Evolutionary conservation across 768 basidiomycete species (phyloP).

Genomic region (Psilocybe cubensis): DNA sequence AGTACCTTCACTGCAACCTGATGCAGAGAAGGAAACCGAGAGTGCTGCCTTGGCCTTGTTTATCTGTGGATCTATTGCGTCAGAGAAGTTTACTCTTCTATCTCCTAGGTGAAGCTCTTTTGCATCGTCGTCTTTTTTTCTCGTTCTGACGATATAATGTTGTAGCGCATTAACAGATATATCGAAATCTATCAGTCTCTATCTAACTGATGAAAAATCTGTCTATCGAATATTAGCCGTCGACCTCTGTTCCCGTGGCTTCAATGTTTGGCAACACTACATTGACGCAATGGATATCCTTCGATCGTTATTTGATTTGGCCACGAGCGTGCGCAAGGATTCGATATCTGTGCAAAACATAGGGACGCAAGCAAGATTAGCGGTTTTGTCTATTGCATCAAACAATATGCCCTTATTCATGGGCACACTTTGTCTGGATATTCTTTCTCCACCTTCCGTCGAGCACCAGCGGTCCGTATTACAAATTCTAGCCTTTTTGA

Average conservation of each 20-base stretch:
- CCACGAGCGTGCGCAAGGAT: slow-evolving; percentile 76
- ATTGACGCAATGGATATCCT: slow-evolving; percentile 89
- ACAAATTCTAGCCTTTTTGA: slow-evolving; percentile 92
- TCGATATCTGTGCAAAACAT: slow-evolving; percentile 67
- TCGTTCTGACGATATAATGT: neutral
- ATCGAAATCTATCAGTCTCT: slow-evolving; percentile 79
- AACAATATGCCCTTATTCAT: slow-evolving; percentile 90
- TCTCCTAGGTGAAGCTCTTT: slow-evolving; percentile 59
- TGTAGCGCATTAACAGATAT: slow-evolving; percentile 79
- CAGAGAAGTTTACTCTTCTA: slow-evolving; percentile 78
- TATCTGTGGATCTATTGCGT: slow-evolving; percentile 81
- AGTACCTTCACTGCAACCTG: slow-evolving; percentile 69
- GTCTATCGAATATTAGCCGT: slow-evolving; percentile 75
- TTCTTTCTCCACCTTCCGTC: slow-evolving; percentile 73
- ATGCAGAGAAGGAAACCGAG: slow-evolving; percentile 59
- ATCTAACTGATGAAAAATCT: slow-evolving; percentile 74
- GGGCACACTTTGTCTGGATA: slow-evolving; percentile 90
- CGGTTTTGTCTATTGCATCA: slow-evolving; percentile 84
- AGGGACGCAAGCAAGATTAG: slow-evolving; percentile 77
- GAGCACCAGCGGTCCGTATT: slow-evolving; percentile 87
- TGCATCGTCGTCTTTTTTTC: neutral
- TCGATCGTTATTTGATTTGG: slow-evolving; percentile 79
- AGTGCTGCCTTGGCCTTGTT: slow-evolving; percentile 74
- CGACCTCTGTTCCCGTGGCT: slow-evolving; percentile 90
- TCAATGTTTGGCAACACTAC: slow-evolving; percentile 93